phyloP scores from a whole-genome alignment of 129 eudicot species.

The Lonicera japonica region DNA sequence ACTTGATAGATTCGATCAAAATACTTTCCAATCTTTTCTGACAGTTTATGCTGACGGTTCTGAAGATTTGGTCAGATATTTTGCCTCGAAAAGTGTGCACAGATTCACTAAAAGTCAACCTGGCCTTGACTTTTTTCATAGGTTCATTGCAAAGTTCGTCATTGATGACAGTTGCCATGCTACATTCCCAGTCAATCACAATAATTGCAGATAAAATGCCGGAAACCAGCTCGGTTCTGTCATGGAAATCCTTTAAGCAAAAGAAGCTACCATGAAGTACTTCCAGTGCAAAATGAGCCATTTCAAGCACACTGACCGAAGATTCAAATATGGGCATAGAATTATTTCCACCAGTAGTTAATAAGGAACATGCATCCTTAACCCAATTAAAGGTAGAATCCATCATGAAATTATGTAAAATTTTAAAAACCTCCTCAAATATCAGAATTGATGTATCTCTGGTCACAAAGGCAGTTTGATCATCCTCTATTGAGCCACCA shows the following conservation, averaged over 20 bases:
- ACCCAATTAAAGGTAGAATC: slow-evolving; percentile 57
- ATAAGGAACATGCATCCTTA: slow-evolving; percentile 33
- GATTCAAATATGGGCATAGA: slow-evolving; percentile 18
- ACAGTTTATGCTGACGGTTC: slow-evolving; percentile 25
- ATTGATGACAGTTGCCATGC: slow-evolving; percentile 24
- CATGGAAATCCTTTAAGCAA: slow-evolving; percentile 32
- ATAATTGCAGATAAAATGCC: slow-evolving; percentile 50
- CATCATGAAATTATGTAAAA: slow-evolving; percentile 38
- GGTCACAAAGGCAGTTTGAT: slow-evolving; percentile 41
- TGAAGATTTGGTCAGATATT: slow-evolving; percentile 19
- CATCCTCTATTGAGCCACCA: slow-evolving; percentile 60
- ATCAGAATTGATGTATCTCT: slow-evolving; percentile 43
- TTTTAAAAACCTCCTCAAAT: slow-evolving; percentile 44
- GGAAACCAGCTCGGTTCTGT: slow-evolving; percentile 42
- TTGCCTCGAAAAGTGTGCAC: slow-evolving; percentile 50
- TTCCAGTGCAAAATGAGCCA: slow-evolving; percentile 65
- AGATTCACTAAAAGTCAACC: slow-evolving; percentile 47
- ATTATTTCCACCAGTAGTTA: slow-evolving; percentile 22
- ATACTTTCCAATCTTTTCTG: slow-evolving; percentile 29
- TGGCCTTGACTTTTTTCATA: slow-evolving; percentile 20
- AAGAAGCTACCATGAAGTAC: slow-evolving; percentile 58
- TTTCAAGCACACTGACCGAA: slow-evolving; percentile 33
- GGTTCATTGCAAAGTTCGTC: slow-evolving; percentile 28
- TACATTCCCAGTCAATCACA: slow-evolving; percentile 68
- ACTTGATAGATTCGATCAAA: slow-evolving; percentile 49